A percentile compares a stretch with the other conserved stretches of the same genome.
Evolutionary conservation across 2,329 filamentous ascomycete species (phyloP).

Genomic region (Aspergillus floridensis): DNA sequence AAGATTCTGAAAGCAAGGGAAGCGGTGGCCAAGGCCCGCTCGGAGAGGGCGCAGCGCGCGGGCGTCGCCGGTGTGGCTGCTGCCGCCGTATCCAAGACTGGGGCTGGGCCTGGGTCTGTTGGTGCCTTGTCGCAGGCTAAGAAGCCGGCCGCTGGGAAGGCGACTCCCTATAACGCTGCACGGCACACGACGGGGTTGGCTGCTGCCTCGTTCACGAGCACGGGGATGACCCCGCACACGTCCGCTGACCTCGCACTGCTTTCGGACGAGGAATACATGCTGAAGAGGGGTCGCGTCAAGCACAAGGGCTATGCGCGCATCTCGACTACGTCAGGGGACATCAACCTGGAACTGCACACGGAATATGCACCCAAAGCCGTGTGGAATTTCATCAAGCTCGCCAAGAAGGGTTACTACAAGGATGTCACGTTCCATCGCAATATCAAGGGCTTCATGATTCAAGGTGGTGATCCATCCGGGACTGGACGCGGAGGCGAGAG

Average conservation of each 20-base stretch:
- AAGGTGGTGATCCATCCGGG: slow-evolving; percentile 90
- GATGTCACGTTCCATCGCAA: slow-evolving; percentile 85
- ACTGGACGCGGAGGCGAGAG: slow-evolving; percentile 87
- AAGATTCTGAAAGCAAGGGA: slow-evolving; percentile 91
- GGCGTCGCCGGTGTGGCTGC: slow-evolving; percentile 58
- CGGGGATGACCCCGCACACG: slow-evolving; percentile 87
- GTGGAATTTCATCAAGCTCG: slow-evolving; percentile 91
- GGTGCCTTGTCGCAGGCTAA: slow-evolving; percentile 22
- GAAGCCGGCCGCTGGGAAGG: slow-evolving; percentile 31
- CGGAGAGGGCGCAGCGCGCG: slow-evolving; percentile 62
- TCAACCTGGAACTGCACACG: slow-evolving; percentile 86
- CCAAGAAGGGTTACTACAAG: slow-evolving; percentile 87
- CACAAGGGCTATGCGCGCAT: slow-evolving; percentile 89
- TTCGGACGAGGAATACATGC: slow-evolving; percentile 94
- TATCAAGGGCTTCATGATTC: slow-evolving; percentile 96
- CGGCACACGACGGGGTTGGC: slow-evolving; percentile 86
- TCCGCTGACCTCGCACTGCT: slow-evolving; percentile 81
- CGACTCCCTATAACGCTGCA: slow-evolving; percentile 74
- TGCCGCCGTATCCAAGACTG: slow-evolving; percentile 25
- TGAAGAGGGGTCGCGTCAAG: slow-evolving; percentile 85
- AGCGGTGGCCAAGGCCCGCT: slow-evolving; percentile 85
- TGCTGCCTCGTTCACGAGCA: slow-evolving; percentile 92
- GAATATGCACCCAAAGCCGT: slow-evolving; percentile 90
- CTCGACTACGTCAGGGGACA: slow-evolving; percentile 76
- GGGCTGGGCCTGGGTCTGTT: slow-evolving; percentile 8